phyloP scores from a whole-genome alignment of 2,329 filamentous ascomycete genomes.

The Trichophyton rubrum region DNA sequence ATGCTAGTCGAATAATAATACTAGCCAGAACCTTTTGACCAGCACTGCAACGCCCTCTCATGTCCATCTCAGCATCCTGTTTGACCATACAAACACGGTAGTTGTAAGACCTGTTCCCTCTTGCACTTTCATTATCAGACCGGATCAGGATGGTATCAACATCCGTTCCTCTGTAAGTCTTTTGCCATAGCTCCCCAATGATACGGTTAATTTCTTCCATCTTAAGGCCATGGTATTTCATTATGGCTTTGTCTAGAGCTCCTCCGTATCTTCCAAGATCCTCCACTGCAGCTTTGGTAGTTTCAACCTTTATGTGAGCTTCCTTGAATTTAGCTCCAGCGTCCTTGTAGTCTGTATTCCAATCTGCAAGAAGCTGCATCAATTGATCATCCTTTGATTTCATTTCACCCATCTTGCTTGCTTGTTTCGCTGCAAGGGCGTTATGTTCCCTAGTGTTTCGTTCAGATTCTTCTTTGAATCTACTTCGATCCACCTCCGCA shows the following conservation, averaged over 20 bases:
- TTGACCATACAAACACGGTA: constrained; percentile 98
- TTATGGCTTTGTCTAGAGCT: constrained; percentile 89
- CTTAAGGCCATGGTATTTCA: constrained; percentile 91
- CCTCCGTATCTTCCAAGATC: constrained; percentile 71
- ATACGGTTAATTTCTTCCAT: constrained; percentile 98
- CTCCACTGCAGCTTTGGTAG: constrained; percentile 83
- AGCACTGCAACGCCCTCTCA: constrained; percentile 93
- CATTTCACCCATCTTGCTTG: constrained; percentile 63
- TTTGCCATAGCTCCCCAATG: constrained; percentile 90
- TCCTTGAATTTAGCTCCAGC: constrained; percentile 71
- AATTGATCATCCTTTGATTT: constrained; percentile 77
- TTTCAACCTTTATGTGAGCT: constrained; percentile 77
- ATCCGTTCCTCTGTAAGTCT: constrained; percentile 92
- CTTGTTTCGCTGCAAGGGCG: constrained; percentile 57
- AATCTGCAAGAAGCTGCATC: constrained; percentile 59
- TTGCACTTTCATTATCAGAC: constrained; percentile 68
- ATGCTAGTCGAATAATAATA: constrained; percentile 91
- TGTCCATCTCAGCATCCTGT: constrained; percentile 95
- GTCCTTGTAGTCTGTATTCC: constrained; percentile 74
- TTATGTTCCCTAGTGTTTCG: constrained; percentile 56
- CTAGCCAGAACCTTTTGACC: constrained; percentile 93
- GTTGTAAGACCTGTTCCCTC: constrained; percentile 76
- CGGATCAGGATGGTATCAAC: constrained; percentile 94
- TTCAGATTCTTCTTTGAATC: constrained; percentile 57
- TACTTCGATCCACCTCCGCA: constrained; percentile 68